phyloP scores from a whole-genome alignment of 805 yeast genomes.

The Lipomyces lipofer region DNA sequence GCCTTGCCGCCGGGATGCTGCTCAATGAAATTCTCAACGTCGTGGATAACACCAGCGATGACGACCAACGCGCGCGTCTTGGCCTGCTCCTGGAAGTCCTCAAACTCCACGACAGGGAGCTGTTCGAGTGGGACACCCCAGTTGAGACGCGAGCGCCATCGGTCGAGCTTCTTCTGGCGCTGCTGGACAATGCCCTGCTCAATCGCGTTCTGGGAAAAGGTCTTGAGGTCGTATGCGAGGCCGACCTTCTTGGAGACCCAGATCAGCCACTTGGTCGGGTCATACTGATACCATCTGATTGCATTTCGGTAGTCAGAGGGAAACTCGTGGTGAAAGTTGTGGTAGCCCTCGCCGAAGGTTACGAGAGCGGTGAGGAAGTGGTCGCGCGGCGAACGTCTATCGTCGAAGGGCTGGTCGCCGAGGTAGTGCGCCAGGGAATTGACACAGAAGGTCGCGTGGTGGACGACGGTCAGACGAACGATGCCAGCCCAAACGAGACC shows the following conservation, averaged over 20 bases:
- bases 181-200: constrained; percentile 77
- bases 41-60: constrained; percentile 89
- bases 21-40: constrained; percentile 83
- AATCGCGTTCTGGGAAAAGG: constrained; percentile 58
- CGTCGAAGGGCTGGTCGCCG: constrained; percentile 73
- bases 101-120: constrained; percentile 66
- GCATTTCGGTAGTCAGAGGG: constrained; percentile 87
- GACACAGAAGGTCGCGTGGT: constrained; percentile 74
- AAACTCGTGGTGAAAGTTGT: constrained; percentile 93
- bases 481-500: constrained; percentile 82
- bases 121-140: constrained; percentile 95
- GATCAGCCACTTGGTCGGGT: constrained; percentile 82
- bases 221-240: constrained; percentile 57
- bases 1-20: constrained; percentile 94
- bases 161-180: constrained; percentile 76
- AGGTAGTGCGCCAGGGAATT: constrained; percentile 83
- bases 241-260: constrained; percentile 54
- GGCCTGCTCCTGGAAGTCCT: constrained; percentile 53
- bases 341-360: constrained; percentile 88
- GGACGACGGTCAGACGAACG: constrained; percentile 66
- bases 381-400: constrained; percentile 70
- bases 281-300: constrained; percentile 69
- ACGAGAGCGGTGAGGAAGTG: constrained; percentile 62
- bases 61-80: constrained; percentile 67
- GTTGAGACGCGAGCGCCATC: constrained; percentile 71